Evolutionary conservation across 768 basidiomycete species (phyloP).

Genomic region (Crucibulum laeve): DNA sequence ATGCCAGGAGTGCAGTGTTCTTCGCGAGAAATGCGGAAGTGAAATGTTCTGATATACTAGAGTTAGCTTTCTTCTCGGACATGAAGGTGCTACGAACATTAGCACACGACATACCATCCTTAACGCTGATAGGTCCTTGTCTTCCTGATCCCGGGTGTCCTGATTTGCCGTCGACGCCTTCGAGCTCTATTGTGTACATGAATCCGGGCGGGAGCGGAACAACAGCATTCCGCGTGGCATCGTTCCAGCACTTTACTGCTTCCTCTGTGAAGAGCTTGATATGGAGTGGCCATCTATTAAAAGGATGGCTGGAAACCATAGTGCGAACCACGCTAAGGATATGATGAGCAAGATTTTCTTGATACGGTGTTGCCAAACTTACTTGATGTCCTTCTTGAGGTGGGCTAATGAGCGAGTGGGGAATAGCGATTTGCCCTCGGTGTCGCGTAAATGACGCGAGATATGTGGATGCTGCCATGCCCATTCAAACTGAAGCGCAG

Average conservation of each 20-base stretch:
- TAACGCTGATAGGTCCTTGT: constrained; percentile 48
- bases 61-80: not conserved
- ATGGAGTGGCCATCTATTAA: constrained; percentile 67
- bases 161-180: constrained; percentile 68
- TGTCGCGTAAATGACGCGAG: constrained; percentile 58
- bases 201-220: constrained; percentile 48
- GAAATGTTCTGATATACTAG: constrained; percentile 36
- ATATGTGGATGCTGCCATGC: constrained; percentile 79
- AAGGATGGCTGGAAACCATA: constrained; percentile 66
- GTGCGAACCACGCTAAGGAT: constrained; percentile 47
- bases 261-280: constrained; percentile 71
- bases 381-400: constrained; percentile 46
- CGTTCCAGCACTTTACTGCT: constrained; percentile 51
- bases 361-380: constrained; percentile 11
- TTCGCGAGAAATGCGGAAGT: constrained; percentile 46
- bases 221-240: constrained; percentile 15
- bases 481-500: constrained; percentile 81
- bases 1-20: constrained; percentile 34
- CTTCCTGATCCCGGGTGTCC: constrained; percentile 51
- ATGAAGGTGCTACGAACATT: not conserved
- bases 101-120: constrained; percentile 42
- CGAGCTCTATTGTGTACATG: constrained; percentile 47
- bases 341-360: not conserved
- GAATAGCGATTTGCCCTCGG: constrained; percentile 35
- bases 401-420: constrained; percentile 22